Evolutionary conservation across 208 protist genomes (phyloP).

Genomic region (Angomonas deanei): DNA sequence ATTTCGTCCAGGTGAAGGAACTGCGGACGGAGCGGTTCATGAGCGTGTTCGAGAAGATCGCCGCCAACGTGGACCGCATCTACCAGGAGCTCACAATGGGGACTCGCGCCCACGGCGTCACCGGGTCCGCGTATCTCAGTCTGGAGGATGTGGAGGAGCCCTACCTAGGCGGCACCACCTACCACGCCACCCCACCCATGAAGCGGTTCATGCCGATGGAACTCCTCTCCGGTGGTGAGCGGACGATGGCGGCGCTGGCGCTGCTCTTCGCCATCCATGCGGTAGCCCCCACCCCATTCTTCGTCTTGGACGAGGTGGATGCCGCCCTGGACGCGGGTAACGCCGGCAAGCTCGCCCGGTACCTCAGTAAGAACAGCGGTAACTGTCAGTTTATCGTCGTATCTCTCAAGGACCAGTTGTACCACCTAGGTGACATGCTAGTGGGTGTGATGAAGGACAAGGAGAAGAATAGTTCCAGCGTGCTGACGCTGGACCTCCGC

Average conservation of each 20-base stretch:
- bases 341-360: slow-evolving; percentile 94
- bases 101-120: slow-evolving; percentile 57
- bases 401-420: slow-evolving; percentile 97
- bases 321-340: slow-evolving; percentile 97
- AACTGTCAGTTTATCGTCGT: slow-evolving; percentile 97
- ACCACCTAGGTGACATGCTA: slow-evolving; percentile 90
- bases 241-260: slow-evolving; percentile 97
- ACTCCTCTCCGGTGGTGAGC: slow-evolving; percentile 97
- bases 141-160: slow-evolving; percentile 96
- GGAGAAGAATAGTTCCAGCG: slow-evolving; percentile 63
- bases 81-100: slow-evolving; percentile 95
- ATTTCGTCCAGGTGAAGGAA: slow-evolving; percentile 86
- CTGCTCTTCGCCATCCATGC: slow-evolving; percentile 97
- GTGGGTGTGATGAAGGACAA: slow-evolving; percentile 95
- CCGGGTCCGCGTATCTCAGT: slow-evolving; percentile 93
- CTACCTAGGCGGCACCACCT: slow-evolving; percentile 95
- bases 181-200: slow-evolving; percentile 95
- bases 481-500: slow-evolving; percentile 88
- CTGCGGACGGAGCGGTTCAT: slow-evolving; percentile 90
- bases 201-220: slow-evolving; percentile 98
- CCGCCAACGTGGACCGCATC: slow-evolving; percentile 84
- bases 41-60: slow-evolving; percentile 90
- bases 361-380: slow-evolving; percentile 79
- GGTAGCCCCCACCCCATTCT: slow-evolving; percentile 96
- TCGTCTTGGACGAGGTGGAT: slow-evolving; percentile 99